A percentile compares a stretch with the other conserved stretches of the same genome.
These are phyloP conservation scores for Magnusiomyces fungicola DNA, from an alignment of 1,139 yeast species.

Conservation along the genomic window DNA sequence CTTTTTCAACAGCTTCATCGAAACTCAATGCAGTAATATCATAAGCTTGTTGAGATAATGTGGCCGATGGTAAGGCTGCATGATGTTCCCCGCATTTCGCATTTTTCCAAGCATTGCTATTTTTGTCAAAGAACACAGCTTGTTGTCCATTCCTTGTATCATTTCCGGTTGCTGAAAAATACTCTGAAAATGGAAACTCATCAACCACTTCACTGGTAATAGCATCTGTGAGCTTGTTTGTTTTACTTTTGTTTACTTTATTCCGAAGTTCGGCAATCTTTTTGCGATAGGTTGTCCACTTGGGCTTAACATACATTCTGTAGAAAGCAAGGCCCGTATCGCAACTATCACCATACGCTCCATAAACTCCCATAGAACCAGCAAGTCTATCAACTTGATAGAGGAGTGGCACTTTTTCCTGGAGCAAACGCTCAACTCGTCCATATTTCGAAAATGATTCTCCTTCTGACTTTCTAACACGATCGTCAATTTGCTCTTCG, in stretches of 20 bases:
- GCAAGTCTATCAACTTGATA: slow-evolving; percentile 34
- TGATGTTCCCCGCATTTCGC: too few species aligned
- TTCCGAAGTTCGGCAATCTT: slow-evolving; percentile 2
- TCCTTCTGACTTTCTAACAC: slow-evolving; percentile 6
- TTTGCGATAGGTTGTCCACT: slow-evolving; percentile 30
- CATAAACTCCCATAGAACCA: slow-evolving; percentile 31
- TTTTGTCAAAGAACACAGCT: slow-evolving; percentile 1
- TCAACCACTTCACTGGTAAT: slow-evolving; percentile 9
- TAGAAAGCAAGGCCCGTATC: slow-evolving; percentile 39
- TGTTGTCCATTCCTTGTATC: neutral
- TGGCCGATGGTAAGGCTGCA: too few species aligned
- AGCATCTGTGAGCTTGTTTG: neutral
- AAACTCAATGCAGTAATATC: too few species aligned
- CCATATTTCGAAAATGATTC: slow-evolving; percentile 19
- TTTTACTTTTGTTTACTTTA: slow-evolving; percentile 4
- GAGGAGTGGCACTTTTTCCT: slow-evolving; percentile 24
- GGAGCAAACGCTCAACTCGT: slow-evolving; percentile 21
- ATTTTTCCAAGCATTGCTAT: slow-evolving; percentile 2
- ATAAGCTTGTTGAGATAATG: too few species aligned
- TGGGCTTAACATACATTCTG: slow-evolving; percentile 29
- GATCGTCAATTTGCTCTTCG: slow-evolving; percentile 14
- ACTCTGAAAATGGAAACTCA: slow-evolving; percentile 31
- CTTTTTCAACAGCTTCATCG: too few species aligned
- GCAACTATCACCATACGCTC: slow-evolving; percentile 39
- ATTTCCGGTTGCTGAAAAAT: slow-evolving; percentile 16